A percentile compares a stretch with the other conserved stretches of the same genome.
These are phyloP conservation scores for Penicillium lagena DNA, from an alignment of 495 filamentous ascomycete genomes.

Conservation along the genomic window DNA sequence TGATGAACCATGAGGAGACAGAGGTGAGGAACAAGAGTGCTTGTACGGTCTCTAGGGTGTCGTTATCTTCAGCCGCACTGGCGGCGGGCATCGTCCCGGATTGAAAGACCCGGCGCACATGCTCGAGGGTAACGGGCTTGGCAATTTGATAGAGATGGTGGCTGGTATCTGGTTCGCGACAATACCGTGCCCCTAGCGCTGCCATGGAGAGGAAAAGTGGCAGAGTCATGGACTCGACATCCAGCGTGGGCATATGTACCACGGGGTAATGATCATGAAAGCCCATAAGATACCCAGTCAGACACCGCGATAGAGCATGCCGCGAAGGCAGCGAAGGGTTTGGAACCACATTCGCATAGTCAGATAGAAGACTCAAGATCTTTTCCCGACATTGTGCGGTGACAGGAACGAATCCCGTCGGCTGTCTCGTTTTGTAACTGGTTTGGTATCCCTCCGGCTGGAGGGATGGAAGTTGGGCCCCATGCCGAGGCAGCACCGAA, in stretches of 20 bases:
- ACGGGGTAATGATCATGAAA: constrained; percentile 66
- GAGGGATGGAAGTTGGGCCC: constrained; percentile 32
- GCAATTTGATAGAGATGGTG: constrained; percentile 43
- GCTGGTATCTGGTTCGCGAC: constrained; percentile 36
- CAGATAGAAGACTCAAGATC: constrained; percentile 14
- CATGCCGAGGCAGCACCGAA: constrained; percentile 32
- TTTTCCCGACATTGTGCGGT: constrained; percentile 31
- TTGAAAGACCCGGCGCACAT: constrained; percentile 28
- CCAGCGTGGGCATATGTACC: constrained; percentile 58
- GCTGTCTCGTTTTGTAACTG: constrained; percentile 20
- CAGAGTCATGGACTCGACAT: constrained; percentile 44
- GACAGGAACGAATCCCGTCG: constrained; percentile 25
- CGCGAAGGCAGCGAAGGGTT: constrained; percentile 40
- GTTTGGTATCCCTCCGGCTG: constrained; percentile 30
- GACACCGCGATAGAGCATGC: constrained; percentile 56
- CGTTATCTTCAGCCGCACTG: constrained; percentile 15
- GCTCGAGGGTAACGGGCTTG: constrained; percentile 32
- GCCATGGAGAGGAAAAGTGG: constrained; percentile 59
- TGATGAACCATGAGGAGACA: constrained; percentile 31
- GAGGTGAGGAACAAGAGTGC: constrained; percentile 27
- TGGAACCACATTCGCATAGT: constrained; percentile 32
- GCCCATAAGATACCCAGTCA: constrained; percentile 61
- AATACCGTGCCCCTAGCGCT: constrained; percentile 60
- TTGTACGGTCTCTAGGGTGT: constrained; percentile 26
- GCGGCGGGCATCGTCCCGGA: constrained; percentile 11